A percentile compares a stretch with the other conserved stretches of the same genome.
phyloP scores from a whole-genome alignment of 2,329 filamentous ascomycete genomes.

The Ploettnerulaceae sp. region DNA sequence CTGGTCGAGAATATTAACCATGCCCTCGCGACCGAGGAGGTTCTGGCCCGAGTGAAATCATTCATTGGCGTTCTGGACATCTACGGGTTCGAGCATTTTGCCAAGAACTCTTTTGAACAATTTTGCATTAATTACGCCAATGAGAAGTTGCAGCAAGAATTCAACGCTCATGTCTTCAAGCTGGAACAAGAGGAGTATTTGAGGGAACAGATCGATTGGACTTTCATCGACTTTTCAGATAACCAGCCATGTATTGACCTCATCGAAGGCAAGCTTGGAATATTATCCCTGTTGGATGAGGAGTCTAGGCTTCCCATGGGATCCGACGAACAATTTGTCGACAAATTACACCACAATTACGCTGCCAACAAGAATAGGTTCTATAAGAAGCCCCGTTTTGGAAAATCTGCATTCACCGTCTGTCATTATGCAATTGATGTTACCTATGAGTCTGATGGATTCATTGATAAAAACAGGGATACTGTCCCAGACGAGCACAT shows the following conservation, averaged over 20 bases:
- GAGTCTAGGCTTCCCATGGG: conserved; percentile 96
- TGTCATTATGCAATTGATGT: conserved; percentile 98
- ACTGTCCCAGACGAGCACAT: conserved; percentile 98
- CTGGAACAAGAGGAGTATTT: conserved; percentile 98
- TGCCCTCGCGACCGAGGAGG: conserved; percentile 83
- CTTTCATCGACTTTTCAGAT: conserved; percentile 98
- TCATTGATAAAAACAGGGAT: conserved; percentile 99
- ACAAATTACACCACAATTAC: conserved; percentile 92
- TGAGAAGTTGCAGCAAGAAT: conserved; percentile 97
- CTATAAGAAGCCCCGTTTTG: conserved; percentile 97
- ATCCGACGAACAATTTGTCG: conserved; percentile 94
- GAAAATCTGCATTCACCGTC: conserved; percentile 95
- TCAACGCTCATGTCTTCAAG: conserved; percentile 99
- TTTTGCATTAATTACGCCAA: conserved; percentile 99
- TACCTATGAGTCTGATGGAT: conserved; percentile 97
- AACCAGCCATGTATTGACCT: conserved; percentile 98
- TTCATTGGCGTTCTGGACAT: conserved; percentile 99
- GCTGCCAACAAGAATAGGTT: conserved; percentile 87
- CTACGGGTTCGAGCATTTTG: conserved; percentile 98
- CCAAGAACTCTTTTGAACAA: conserved; percentile 99
- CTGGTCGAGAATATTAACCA: conserved; percentile 94
- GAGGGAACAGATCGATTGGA: conserved; percentile 96
- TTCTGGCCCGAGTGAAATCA: conserved; percentile 73
- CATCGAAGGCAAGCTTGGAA: conserved; percentile 94
- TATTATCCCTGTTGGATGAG: conserved; percentile 88